Base-by-base conservation (phyloP, 1,284 basidiomycete genomes). In the Moesziomyces antarcticus region DNA sequence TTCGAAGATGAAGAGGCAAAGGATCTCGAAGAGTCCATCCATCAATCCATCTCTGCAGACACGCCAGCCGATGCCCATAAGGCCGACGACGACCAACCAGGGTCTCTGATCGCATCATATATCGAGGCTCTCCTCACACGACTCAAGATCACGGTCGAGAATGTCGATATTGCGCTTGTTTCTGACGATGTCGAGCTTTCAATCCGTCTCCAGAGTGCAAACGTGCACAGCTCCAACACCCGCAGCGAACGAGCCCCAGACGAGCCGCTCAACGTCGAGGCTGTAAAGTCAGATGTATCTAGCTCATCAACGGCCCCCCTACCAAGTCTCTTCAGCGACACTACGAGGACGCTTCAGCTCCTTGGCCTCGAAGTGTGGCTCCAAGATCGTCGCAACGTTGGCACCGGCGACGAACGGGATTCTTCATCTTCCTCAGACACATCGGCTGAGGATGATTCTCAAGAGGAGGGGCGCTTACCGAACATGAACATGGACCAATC, bases 71-170 rank as follows among this genome's bases (percentile, higher is more conserved):
- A 58, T 24, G 37, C 48, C 20, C 51, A 56, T 27, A 49, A 41
- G 27, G 41, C 51, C 16, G 22, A 45, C 5, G 25, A 30, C 5
- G 47, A 69, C 1, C 60, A 73, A 4, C 35, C 45, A 14, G 58
- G 61, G 41, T 66, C 73, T 1, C 55, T 77, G 41, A 60, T 79
- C 13, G 65, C 70, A 3, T 55, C 64, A 6, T 66, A 77, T 21
- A 72, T 81, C 10, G 78, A 81, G 27, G 62, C 62, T 2, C 62
- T 81, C 5, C 52, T 81, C 16, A 55, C 73, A 16, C 57, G 79
- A 5, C 63, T 81, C 22, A 76, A 75, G 42, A 54, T 81, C 18
- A 21, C 55, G 20, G 42, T 79, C 41, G 37, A 59, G 5, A 44
- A 67, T 11, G 55, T 70, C 7, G 49, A 64, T 0, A 22, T 79